Evolutionary conservation across 1,284 basidiomycete species (phyloP).

Genomic region (Ganoderma boninense): DNA sequence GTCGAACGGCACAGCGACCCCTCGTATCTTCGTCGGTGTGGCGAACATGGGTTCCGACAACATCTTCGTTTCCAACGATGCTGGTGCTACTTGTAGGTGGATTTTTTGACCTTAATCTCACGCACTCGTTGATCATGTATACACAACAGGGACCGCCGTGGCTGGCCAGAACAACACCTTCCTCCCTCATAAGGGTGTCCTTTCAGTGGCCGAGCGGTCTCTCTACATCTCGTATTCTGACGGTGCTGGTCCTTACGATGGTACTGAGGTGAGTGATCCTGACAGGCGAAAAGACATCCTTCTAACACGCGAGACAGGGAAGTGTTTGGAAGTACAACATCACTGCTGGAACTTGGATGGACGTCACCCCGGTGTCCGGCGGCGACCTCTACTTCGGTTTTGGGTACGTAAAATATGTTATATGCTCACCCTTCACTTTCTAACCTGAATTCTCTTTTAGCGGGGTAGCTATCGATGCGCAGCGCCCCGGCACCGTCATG

Average conservation of each 20-base stretch:
- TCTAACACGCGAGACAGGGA: slow-evolving; percentile 28
- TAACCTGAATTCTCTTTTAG: slow-evolving; percentile 51
- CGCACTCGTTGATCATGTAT: not conserved
- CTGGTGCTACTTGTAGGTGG: slow-evolving; percentile 60
- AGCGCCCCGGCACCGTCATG: slow-evolving; percentile 71
- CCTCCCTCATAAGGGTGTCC: slow-evolving; percentile 70
- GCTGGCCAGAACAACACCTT: slow-evolving; percentile 64
- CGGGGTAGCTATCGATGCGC: slow-evolving; percentile 65
- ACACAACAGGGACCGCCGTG: slow-evolving; percentile 58
- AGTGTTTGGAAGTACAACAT: slow-evolving; percentile 54
- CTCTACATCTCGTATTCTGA: slow-evolving; percentile 67
- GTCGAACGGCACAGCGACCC: slow-evolving; percentile 58
- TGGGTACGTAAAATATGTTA: slow-evolving; percentile 27
- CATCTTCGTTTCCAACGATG: slow-evolving; percentile 64
- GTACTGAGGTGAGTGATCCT: slow-evolving; percentile 43
- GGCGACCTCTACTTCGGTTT: slow-evolving; percentile 42
- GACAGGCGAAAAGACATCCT: not conserved
- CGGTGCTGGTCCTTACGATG: slow-evolving; percentile 63
- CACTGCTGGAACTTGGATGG: slow-evolving; percentile 56
- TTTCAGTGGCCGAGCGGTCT: slow-evolving; percentile 62
- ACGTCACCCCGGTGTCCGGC: slow-evolving; percentile 45
- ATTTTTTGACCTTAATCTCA: not conserved
- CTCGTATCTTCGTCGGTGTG: slow-evolving; percentile 73
- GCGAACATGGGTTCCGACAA: slow-evolving; percentile 62
- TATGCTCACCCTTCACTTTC: not conserved